phyloP scores from a whole-genome alignment of 78 protist genomes.

The Speleostelium caveatum region DNA sequence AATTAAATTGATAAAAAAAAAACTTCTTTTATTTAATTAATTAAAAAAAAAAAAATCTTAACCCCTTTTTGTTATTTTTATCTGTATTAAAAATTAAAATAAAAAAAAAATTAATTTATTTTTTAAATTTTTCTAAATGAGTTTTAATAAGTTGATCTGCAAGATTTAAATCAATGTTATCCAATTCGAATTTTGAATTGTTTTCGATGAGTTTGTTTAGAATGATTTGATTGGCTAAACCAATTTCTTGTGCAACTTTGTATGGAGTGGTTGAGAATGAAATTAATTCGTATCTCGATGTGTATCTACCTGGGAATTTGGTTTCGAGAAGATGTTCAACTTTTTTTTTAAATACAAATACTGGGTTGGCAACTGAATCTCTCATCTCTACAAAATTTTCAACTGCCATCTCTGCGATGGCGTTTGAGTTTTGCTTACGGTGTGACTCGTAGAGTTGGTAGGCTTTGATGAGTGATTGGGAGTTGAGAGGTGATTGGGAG shows the following conservation, averaged over 20 bases:
- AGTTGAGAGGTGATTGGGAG: neutral
- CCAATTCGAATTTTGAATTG: conserved; percentile 2
- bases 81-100: neutral
- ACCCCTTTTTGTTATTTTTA: too few relatives aligned
- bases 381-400: conserved; percentile 91
- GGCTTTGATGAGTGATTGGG: neutral
- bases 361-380: conserved; percentile 23
- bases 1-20: too few relatives aligned
- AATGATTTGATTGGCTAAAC: conserved; percentile 45
- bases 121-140: conserved; percentile 14
- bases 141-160: conserved; percentile 59
- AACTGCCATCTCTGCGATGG: conserved; percentile 89
- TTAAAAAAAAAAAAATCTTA: too few relatives aligned
- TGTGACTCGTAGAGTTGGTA: conserved; percentile 31
- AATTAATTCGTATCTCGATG: conserved; percentile 77
- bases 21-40: too few relatives aligned
- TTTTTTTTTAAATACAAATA: conserved; percentile 76
- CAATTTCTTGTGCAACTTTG: conserved; percentile 51
- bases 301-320: conserved; percentile 54
- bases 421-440: conserved; percentile 77
- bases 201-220: conserved; percentile 11
- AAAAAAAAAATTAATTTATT: neutral
- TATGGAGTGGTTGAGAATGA: conserved; percentile 79
- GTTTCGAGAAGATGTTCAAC: conserved; percentile 65
- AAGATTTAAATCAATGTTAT: conserved; percentile 12